Evolutionary conservation across 371 early-diverging fungal genomes (phyloP).

Genomic region (Coemansia sp.): DNA sequence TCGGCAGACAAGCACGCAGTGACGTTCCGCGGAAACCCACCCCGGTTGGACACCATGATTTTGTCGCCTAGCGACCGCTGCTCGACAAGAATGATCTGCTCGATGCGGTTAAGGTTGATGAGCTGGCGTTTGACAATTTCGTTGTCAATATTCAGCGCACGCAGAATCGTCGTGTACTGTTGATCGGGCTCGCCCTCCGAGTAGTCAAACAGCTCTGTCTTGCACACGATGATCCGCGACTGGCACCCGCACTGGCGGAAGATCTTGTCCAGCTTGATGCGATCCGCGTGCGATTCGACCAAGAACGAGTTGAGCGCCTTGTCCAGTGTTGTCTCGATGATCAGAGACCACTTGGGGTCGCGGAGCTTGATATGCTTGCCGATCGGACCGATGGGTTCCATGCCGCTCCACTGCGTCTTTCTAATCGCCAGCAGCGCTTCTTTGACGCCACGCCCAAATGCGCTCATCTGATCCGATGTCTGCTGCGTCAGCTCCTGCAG

Average conservation of each 20-base stretch:
- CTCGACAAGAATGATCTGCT: constrained; percentile 73
- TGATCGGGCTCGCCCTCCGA: constrained; percentile 68
- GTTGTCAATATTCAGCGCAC: constrained; percentile 67
- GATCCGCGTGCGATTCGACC: constrained; percentile 74
- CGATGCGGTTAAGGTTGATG: constrained; percentile 72
- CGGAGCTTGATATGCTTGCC: constrained; percentile 72
- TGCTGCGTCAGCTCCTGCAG: constrained; percentile 56
- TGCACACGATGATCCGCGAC: constrained; percentile 62
- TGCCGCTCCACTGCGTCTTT: constrained; percentile 58
- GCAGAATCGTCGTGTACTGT: constrained; percentile 64
- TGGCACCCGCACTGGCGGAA: constrained; percentile 56
- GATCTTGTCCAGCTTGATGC: constrained; percentile 55
- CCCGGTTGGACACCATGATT: constrained; percentile 59
- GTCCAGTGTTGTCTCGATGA: constrained; percentile 74
- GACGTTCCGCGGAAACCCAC: constrained; percentile 70
- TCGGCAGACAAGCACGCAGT: constrained; percentile 64
- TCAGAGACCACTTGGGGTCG: constrained; percentile 61
- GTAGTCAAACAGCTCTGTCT: constrained; percentile 69
- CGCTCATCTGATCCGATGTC: constrained; percentile 63
- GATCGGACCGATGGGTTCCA: constrained; percentile 81
- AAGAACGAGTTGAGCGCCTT: constrained; percentile 69
- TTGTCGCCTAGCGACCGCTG: constrained; percentile 71
- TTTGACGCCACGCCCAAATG: constrained; percentile 72
- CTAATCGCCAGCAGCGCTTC: constrained; percentile 67
- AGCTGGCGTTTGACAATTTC: constrained; percentile 76